Conservation (phyloP, 495 filamentous ascomycete genomes). For the Penicillium lagena region DNA sequence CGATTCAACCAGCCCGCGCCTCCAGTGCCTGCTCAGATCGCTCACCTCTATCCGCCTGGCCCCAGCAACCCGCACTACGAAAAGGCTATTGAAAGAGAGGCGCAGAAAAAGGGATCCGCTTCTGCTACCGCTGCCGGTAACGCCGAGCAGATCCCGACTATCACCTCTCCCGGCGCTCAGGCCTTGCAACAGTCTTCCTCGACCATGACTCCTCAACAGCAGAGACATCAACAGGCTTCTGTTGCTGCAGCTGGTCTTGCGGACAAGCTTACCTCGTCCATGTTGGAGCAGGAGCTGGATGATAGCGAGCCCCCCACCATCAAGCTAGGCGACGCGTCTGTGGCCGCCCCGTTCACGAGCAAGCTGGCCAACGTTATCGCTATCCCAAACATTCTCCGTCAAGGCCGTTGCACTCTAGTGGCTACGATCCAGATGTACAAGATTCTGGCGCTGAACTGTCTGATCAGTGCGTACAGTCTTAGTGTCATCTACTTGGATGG, state of each 20-base stretch:
- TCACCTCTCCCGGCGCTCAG: conserved; percentile 65
- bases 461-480: conserved; percentile 97
- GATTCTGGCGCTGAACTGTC: conserved; percentile 94
- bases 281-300: conserved; percentile 87
- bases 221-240: conserved; percentile 56
- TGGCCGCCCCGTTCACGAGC: conserved; percentile 94
- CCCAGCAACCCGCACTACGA: conserved; percentile 91
- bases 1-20: conserved; percentile 88
- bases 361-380: conserved; percentile 96
- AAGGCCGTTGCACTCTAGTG: conserved; percentile 93
- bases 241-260: conserved; percentile 71
- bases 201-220: conserved; percentile 46
- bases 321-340: conserved; percentile 95
- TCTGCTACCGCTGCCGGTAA: conserved; percentile 27
- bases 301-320: conserved; percentile 91
- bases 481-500: conserved; percentile 95
- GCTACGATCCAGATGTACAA: conserved; percentile 99
- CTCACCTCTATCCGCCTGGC: conserved; percentile 90
- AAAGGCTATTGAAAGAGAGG: conserved; percentile 83
- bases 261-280: conserved; percentile 76
- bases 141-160: conserved; percentile 56
- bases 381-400: conserved; percentile 96
- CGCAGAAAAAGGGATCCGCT: conserved; percentile 59
- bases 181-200: conserved; percentile 54
- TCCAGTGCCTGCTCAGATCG: conserved; percentile 83